Evolutionary conservation across 805 yeast genomes (phyloP), one percentile per base, ranked within the genome.

Genomic region (Diddensiella santjacobensis): DNA sequence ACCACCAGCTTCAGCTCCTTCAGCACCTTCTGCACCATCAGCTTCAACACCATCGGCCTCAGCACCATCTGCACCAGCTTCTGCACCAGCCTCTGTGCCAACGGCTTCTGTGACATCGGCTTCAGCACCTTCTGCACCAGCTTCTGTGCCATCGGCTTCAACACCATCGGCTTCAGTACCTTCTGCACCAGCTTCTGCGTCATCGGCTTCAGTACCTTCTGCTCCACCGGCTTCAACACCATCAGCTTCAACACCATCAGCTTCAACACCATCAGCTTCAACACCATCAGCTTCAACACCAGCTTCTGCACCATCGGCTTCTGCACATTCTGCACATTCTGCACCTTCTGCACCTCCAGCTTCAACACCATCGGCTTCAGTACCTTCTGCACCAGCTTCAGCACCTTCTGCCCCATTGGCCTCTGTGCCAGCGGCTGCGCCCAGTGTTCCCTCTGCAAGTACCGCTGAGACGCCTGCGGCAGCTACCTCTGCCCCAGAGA

Each of bases 251-350:
- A n/a, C n/a, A n/a, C n/a, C n/a, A n/a, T n/a, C n/a, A n/a, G n/a
- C n/a, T n/a, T n/a, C n/a, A n/a, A n/a, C n/a, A n/a, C n/a, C 20
- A 26, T 8, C 13, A 13, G 31, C 38, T 8, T 35, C 38, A 10
- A 15, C 6, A 35, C 18, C 38, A n/a, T 8, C n/a, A 6, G 18
- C 38, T 8, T 35, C 38, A 10, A 15, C 8, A n/a, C 11, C 33
- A 3, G 29, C 42, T 5, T 35, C 38, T 17, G 38, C n/a, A 35
- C 38, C 38, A 35, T 8, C n/a, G 38, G 18, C 38, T 8, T 35
- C 38, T 35, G 38, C n/a, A 17, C 38, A 8, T 8, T n/a, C 18
- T 17, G 38, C 17, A n/a, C 38, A 8, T 8, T 26, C 31, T 26
- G 31, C 13, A 13, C 31, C 31, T 26, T n/a, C 18, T 17, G 38